Conservation (phyloP, 768 basidiomycete species). For the Termitomyces sp. region DNA sequence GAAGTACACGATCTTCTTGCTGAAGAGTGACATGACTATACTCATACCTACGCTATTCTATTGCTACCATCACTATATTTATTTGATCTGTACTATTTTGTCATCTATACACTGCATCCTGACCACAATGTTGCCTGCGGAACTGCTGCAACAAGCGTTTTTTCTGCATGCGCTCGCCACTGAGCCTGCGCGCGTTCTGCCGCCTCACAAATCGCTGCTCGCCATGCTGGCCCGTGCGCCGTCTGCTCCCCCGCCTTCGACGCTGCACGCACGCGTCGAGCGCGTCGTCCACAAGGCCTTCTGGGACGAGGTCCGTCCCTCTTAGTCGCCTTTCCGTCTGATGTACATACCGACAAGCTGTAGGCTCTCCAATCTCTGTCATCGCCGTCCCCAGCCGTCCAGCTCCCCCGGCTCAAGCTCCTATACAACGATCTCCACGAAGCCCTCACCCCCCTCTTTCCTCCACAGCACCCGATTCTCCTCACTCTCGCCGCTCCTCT, state of each 20-base stretch:
- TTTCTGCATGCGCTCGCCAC: conserved; percentile 68
- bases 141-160: conserved; percentile 58
- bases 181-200: conserved; percentile 57
- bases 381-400: conserved; percentile 52
- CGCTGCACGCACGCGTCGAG: conserved; percentile 40
- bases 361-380: conserved; percentile 59
- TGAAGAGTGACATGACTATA: conserved; percentile 18
- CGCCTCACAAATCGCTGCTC: conserved; percentile 68
- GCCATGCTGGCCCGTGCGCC: conserved; percentile 46
- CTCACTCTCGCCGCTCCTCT: conserved; percentile 52
- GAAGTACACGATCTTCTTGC: conserved; percentile 49
- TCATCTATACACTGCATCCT: not conserved
- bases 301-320: conserved; percentile 62
- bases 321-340: not conserved
- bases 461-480: conserved; percentile 48
- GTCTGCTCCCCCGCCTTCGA: conserved; percentile 2
- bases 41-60: not conserved
- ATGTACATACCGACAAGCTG: not conserved
- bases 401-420: conserved; percentile 55
- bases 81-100: conserved; percentile 8
- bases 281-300: conserved; percentile 63
- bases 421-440: conserved; percentile 54
- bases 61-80: not conserved
- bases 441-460: conserved; percentile 55
- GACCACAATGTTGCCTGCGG: conserved; percentile 39